These are phyloP conservation scores for Lentinula sp. DNA, from an alignment of 768 basidiomycete species.

Conservation along the genomic window DNA sequence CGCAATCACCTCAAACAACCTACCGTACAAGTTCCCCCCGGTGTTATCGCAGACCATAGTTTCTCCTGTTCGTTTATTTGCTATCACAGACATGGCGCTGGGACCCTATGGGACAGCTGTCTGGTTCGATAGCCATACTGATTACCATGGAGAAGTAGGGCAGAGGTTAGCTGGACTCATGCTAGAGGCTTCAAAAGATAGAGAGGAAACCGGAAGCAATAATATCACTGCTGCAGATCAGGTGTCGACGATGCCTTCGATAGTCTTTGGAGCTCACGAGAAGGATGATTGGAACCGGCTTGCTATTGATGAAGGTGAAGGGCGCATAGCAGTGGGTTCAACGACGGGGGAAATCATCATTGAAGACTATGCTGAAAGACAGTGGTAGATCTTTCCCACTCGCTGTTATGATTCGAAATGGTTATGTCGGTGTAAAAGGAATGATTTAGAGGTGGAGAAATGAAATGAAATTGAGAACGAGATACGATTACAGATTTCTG, in stretches of 20 bases:
- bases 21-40: constrained; percentile 38
- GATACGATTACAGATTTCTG: background rate
- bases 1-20: constrained; percentile 1
- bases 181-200: constrained; percentile 9
- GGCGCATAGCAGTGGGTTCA: constrained; percentile 36
- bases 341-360: background rate
- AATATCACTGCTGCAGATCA: constrained; percentile 19
- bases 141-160: constrained; percentile 40
- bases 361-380: background rate
- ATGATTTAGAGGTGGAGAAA: too few species aligned
- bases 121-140: constrained; percentile 62
- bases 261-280: constrained; percentile 39
- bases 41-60: constrained; percentile 32
- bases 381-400: background rate
- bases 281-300: constrained; percentile 45
- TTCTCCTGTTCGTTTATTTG: constrained; percentile 54
- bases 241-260: constrained; percentile 22
- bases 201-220: constrained; percentile 15
- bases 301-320: constrained; percentile 41
- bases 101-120: constrained; percentile 57
- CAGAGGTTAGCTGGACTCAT: constrained; percentile 53
- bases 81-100: constrained; percentile 45
- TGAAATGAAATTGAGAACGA: too few species aligned
- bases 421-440: too few species aligned
- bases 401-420: background rate